Conservation (phyloP, 2,329 filamentous ascomycete species). For the Intubia oerlemansii region DNA sequence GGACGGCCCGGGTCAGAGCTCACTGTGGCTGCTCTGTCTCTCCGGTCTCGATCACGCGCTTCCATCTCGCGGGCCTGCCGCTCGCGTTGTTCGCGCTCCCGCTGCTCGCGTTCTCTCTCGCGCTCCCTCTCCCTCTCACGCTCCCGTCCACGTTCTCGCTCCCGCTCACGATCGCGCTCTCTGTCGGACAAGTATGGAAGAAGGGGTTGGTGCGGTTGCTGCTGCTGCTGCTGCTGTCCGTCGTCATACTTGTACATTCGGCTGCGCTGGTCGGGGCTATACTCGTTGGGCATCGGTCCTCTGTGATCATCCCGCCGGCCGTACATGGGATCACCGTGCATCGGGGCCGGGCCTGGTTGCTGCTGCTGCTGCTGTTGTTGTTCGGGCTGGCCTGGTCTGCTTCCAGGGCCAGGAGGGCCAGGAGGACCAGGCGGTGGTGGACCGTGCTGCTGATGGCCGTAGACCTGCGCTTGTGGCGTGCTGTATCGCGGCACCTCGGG, state of each 20-base stretch:
- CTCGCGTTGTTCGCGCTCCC: conserved; percentile 12
- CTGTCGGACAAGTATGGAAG: no score
- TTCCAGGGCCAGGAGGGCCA: no score
- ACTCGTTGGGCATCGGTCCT: conserved; percentile 21
- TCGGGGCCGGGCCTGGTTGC: conserved; percentile 26
- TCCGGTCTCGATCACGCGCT: conserved; percentile 11
- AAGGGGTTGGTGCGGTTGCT: conserved; percentile 17
- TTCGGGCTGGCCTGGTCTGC: conserved; percentile 7
- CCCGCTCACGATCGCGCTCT: no score
- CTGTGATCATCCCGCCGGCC: conserved; percentile 21
- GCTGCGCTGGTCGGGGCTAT: conserved; percentile 31
- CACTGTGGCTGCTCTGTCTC: no score
- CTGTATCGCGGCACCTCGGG: conserved; percentile 37
- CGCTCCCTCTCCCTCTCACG: not conserved
- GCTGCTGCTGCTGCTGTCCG: conserved; percentile 2
- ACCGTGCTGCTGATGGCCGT: conserved; percentile 17
- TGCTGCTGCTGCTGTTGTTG: conserved; percentile 19
- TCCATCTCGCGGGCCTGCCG: conserved; percentile 12
- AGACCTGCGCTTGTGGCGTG: conserved; percentile 32
- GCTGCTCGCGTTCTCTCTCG: conserved; percentile 7
- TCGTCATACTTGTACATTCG: conserved; percentile 35
- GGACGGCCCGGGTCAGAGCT: no score
- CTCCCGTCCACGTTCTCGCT: conserved; percentile 8
- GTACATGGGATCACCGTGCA: conserved; percentile 18
- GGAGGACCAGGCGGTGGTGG: not conserved